These are phyloP conservation scores for Orbilia quercus DNA, from an alignment of 2,329 filamentous ascomycete genomes.

Conservation along the genomic window DNA sequence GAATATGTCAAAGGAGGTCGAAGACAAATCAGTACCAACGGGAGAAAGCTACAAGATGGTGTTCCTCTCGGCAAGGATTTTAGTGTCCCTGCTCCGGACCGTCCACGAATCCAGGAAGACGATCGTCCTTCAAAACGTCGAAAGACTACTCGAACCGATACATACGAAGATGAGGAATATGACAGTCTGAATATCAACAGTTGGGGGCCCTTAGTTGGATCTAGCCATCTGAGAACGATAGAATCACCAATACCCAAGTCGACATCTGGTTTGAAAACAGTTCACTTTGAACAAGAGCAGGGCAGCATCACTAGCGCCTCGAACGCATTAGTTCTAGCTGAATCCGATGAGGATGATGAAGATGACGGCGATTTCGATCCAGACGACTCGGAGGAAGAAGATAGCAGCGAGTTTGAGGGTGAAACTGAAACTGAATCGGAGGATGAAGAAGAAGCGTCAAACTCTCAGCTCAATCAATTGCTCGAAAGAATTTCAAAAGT, in stretches of 20 bases:
- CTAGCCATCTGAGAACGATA: slow-evolving; percentile 1
- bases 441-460: slow-evolving; percentile 14
- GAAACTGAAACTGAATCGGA: slow-evolving; percentile 25
- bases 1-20: slow-evolving; percentile 57
- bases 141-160: slow-evolving; percentile 15
- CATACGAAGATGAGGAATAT: slow-evolving; percentile 11
- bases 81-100: slow-evolving; percentile 57
- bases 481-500: background rate
- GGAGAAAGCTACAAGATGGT: slow-evolving; percentile 59
- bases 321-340: slow-evolving; percentile 30
- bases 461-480: background rate
- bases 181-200: slow-evolving; percentile 7
- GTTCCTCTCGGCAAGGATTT: slow-evolving; percentile 58
- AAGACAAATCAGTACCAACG: slow-evolving; percentile 58
- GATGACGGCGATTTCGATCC: slow-evolving; percentile 42
- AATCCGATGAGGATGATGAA: slow-evolving; percentile 30
- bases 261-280: slow-evolving; percentile 26
- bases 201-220: slow-evolving; percentile 20
- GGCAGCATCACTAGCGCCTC: slow-evolving; percentile 5
- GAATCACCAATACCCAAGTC: slow-evolving; percentile 13
- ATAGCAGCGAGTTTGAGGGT: slow-evolving; percentile 19
- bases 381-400: slow-evolving; percentile 48
- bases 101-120: slow-evolving; percentile 46
- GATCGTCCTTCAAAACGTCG: slow-evolving; percentile 41
- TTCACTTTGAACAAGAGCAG: slow-evolving; percentile 39